Base-by-base conservation (phyloP, 805 yeast genomes). In the Monosporozyma servazzii region DNA sequence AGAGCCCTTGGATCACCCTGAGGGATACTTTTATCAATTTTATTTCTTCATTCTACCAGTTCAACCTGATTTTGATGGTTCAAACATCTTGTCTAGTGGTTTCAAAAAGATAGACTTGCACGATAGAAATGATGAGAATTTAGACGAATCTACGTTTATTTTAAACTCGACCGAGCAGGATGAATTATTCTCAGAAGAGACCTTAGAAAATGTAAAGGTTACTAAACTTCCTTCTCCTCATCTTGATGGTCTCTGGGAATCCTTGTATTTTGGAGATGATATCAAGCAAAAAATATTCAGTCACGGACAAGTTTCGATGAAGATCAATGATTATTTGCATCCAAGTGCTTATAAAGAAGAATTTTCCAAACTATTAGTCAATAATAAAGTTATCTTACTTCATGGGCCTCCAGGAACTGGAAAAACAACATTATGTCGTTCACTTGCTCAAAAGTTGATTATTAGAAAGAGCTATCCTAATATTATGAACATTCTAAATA, bases 371-470 rank as follows among this genome's bases (percentile, higher is more conserved):
- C 41, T 53, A 1, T 46, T 62, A 11, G 53, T 55, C 20, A 64
- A 58, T 43, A 65, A 65, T 50, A 64, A 65, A 47, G 45, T 66
- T 18, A 45, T 66, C 5, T 50, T 66, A 25, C 52, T 74, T 1
- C 71, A 73, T 57, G 78, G 78, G 0, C 73, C 76, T 2, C 76
- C 78, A 3, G 78, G 78, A 0, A 71, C 76, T 2, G 78, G 78
- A 5, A 75, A 75, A 58, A 72, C 77, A 1, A 70, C 75, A 2
- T 48, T 74, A 3, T 71, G 75, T 44, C 71, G 62, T 44, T 68
- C 76, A 0, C 45, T 73, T 7, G 66, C 74, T 30, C 76, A 73
- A 36, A 74, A 72, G 56, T 49, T 73, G 23, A 60, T 75, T 21
- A 67, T 71, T 10, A 53, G 70, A 21, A 55, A 40, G n/a, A 40